Evolutionary conservation across 495 filamentous ascomycete genomes (phyloP).

Genomic region (Penicillium herquei): DNA sequence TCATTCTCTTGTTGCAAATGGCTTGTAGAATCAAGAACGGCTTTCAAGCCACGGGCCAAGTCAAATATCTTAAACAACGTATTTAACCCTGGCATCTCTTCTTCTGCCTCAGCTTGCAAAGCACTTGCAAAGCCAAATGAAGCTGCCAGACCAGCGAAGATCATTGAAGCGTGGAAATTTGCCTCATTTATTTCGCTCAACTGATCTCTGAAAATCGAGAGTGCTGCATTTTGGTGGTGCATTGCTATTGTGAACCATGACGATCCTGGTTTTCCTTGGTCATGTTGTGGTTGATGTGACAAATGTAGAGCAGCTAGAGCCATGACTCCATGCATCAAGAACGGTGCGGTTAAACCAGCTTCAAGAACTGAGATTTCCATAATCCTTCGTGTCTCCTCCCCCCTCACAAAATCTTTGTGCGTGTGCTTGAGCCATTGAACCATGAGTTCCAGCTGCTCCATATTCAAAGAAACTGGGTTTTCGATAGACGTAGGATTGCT

Average conservation of each 20-base stretch:
- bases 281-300: constrained; percentile 14
- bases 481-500: no score
- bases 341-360: constrained; percentile 32
- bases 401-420: constrained; percentile 17
- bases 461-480: constrained; percentile 5
- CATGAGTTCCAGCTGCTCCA: constrained; percentile 21
- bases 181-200: constrained; percentile 9
- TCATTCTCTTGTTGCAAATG: constrained; percentile 17
- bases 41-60: constrained; percentile 22
- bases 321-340: constrained; percentile 37
- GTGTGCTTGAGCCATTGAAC: constrained; percentile 26
- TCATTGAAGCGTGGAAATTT: constrained; percentile 22
- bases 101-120: constrained; percentile 5
- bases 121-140: constrained; percentile 25
- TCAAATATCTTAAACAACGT: constrained; percentile 20
- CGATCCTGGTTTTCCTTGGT: neutral
- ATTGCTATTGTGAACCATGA: constrained; percentile 23
- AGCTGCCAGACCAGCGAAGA: constrained; percentile 20
- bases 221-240: constrained; percentile 21
- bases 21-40: constrained; percentile 6
- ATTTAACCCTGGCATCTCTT: constrained; percentile 17
- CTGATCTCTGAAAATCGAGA: constrained; percentile 17
- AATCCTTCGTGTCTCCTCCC: constrained; percentile 16
- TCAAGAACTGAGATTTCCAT: constrained; percentile 34
- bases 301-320: constrained; percentile 38